phyloP scores from a whole-genome alignment of 2,329 filamentous ascomycete species.

The Aureobasidium sp. region DNA sequence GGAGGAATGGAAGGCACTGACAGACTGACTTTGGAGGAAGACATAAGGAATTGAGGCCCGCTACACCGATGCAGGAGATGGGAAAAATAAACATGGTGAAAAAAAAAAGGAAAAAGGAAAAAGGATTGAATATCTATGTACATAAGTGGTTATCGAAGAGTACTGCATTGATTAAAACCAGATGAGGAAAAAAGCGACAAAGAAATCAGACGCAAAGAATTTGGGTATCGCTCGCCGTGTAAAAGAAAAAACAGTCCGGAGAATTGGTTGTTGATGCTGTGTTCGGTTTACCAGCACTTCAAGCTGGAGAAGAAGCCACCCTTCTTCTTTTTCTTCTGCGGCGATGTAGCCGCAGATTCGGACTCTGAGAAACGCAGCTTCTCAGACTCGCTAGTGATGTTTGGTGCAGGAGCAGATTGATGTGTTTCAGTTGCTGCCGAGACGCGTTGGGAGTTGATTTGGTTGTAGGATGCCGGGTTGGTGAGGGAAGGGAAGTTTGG shows the following conservation, averaged over 20 bases:
- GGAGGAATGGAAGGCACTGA: too few relatives aligned
- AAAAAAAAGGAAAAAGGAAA: too few relatives aligned
- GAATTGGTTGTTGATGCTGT: too few relatives aligned
- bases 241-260: background rate
- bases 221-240: background rate
- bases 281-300: constrained; percentile 6
- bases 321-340: constrained; percentile 4
- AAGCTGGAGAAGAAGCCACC: constrained; percentile 10
- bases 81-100: too few relatives aligned
- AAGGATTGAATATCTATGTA: background rate
- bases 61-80: too few relatives aligned
- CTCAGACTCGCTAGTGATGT: background rate
- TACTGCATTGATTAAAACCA: background rate
- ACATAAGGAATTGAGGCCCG: too few relatives aligned
- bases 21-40: too few relatives aligned
- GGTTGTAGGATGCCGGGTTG: background rate
- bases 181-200: background rate
- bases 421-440: background rate
- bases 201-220: background rate
- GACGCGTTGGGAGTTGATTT: background rate
- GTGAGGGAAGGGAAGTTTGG: constrained; percentile 6
- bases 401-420: constrained; percentile 1
- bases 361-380: background rate
- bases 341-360: background rate
- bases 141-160: background rate